Evolutionary conservation across 306 rosid species (phyloP), one percentile per base, ranked within the genome.

Genomic region (Mucuna pruriens): DNA sequence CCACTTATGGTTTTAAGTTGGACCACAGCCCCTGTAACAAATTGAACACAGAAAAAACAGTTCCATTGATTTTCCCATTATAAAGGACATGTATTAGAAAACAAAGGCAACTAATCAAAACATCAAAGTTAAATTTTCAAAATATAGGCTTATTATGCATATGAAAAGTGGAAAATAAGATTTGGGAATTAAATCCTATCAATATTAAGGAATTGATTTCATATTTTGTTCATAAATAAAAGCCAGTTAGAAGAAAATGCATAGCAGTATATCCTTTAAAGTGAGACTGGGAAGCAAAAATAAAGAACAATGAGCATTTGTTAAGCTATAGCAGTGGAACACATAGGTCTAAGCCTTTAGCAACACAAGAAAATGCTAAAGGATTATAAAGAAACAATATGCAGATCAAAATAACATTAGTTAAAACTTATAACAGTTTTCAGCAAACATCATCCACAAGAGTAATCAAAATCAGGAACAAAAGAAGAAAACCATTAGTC

Each of bases 1-100:
- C 95, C 88, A 46, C 89, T 87, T 76, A 95, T 90, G 76, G 99
- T 89, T 89, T 95, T 95, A 73, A 95, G 94, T 77, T 95, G 97
- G 83, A 95, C 92, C 48, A 93, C 99, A 74, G 92, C 91, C 81
- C 97, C 99, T 95, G 92, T 66, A 85, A 83, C 20, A 68, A 42
- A 92, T 55, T 74, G 85, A 82, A 85, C 74, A 71, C 12, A 75
- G 75, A 65, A 52, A 88, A 72, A 76, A 67, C 65, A 86, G 74
- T 76, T 71, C 26, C 68, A 42, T 45, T 23, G n/a, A 49, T 76
- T 45, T 26, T 39, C 2, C 45, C 36, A 69, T 52, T 42, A 48
- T 67, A 62, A 79, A 20, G 9, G 38, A 12, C 45, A 54, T 15
- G 12, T 12, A 67, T 72, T 78, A 40, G 62, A 38, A 15, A 75